phyloP scores from a whole-genome alignment of 257 asterid species.

The Nicotiana benthamiana region DNA sequence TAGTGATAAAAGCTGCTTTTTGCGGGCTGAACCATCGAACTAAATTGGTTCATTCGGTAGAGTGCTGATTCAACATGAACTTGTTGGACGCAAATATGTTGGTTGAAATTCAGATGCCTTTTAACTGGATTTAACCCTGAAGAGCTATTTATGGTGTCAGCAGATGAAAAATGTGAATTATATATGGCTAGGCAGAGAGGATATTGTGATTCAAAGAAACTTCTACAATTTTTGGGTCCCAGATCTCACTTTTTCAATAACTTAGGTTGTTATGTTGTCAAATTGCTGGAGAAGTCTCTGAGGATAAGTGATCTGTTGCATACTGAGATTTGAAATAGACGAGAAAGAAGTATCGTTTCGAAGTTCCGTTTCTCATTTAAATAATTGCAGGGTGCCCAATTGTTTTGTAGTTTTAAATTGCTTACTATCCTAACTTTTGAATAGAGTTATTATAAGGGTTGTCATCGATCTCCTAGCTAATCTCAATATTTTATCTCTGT shows the following conservation, averaged over 20 bases:
- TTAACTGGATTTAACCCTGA: too few relatives aligned
- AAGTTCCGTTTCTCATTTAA: not conserved
- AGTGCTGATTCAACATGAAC: not conserved
- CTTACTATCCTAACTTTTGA: not conserved
- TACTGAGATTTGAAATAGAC: not conserved
- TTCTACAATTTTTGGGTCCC: not conserved
- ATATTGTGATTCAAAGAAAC: too few relatives aligned
- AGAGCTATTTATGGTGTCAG: too few relatives aligned
- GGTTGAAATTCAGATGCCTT: too few relatives aligned
- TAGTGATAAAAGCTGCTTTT: not conserved
- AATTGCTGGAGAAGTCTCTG: not conserved
- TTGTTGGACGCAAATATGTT: not conserved
- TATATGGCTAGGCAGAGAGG: too few relatives aligned
- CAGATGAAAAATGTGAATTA: too few relatives aligned
- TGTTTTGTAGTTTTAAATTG: not conserved
- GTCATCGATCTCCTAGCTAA: not conserved
- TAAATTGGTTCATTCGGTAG: not conserved
- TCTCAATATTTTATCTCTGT: not conserved
- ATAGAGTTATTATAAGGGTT: not conserved
- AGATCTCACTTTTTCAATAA: not conserved
- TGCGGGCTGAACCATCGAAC: not conserved
- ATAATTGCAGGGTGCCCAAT: not conserved
- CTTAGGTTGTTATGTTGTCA: not conserved
- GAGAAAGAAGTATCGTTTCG: not conserved
- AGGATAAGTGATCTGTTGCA: not conserved